Percentiles rank a stretch among this genome's conserved stretches.
These are phyloP conservation scores for Geotrichum histeridarum DNA, from an alignment of 1,139 yeast species.

Conservation along the genomic window DNA sequence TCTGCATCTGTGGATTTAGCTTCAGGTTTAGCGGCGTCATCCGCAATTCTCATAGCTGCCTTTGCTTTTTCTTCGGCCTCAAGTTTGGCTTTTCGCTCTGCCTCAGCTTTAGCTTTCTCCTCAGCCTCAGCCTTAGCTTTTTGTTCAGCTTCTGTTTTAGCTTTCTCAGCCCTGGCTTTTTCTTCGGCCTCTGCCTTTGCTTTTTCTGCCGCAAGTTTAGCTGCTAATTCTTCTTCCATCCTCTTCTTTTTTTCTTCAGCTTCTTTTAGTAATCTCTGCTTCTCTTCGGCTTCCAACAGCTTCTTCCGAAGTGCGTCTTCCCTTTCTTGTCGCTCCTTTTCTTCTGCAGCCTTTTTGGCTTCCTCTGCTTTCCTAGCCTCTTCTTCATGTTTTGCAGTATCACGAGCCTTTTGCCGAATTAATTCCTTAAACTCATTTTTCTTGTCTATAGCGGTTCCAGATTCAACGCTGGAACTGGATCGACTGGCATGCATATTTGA, in stretches of 20 bases:
- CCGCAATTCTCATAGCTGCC: slow-evolving; percentile 5
- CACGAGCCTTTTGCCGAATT: slow-evolving; percentile 23
- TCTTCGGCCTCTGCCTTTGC: slow-evolving; percentile 13
- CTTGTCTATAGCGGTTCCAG: slow-evolving; percentile 17
- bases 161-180: slow-evolving; percentile 9
- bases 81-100: neutral
- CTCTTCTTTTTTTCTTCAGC: neutral
- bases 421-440: slow-evolving; percentile 28
- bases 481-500: slow-evolving; percentile 22
- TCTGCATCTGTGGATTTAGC: neutral
- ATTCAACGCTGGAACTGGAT: slow-evolving; percentile 20
- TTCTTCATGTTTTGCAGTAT: slow-evolving; percentile 25
- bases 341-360: slow-evolving; percentile 23
- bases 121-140: neutral
- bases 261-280: neutral
- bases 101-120: neutral
- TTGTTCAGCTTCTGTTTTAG: slow-evolving; percentile 1
- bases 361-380: slow-evolving; percentile 23
- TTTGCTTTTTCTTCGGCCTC: slow-evolving; percentile 12
- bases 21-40: slow-evolving; percentile 9
- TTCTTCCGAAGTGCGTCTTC: slow-evolving; percentile 19
- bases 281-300: neutral
- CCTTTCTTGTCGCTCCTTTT: slow-evolving; percentile 20
- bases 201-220: slow-evolving; percentile 16
- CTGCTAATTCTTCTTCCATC: slow-evolving; percentile 17